A percentile compares a stretch with the other conserved stretches of the same genome.
These are phyloP conservation scores for Acacia acuminata DNA, from an alignment of 306 rosid genomes.

Conservation along the genomic window DNA sequence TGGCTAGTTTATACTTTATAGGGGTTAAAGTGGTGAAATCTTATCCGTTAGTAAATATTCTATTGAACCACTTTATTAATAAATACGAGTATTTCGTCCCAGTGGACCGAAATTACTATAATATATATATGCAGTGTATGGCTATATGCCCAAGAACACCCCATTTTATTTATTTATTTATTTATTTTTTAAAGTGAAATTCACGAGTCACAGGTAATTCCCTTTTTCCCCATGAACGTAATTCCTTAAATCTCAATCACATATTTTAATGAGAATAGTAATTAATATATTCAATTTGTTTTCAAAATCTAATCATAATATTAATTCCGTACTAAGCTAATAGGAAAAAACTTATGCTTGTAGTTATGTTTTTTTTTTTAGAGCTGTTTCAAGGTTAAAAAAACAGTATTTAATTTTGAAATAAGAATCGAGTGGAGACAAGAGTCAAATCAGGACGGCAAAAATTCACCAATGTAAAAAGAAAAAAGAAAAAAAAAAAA, in stretches of 20 bases:
- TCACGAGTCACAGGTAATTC: neutral
- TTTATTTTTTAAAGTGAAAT: neutral
- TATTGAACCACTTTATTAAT: neutral
- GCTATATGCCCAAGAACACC: no score
- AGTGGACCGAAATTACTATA: neutral
- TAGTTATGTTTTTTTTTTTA: neutral
- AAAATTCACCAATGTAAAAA: neutral
- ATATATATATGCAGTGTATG: neutral
- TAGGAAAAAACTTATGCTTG: no score
- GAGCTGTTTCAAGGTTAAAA: neutral
- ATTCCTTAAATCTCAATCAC: neutral
- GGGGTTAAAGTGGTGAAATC: neutral
- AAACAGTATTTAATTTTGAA: neutral
- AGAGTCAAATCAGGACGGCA: neutral
- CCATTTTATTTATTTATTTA: neutral
- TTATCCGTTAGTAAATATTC: neutral
- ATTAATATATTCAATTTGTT: neutral
- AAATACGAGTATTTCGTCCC: neutral
- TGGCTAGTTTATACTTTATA: neutral
- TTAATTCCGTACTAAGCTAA: no score
- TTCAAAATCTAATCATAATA: neutral
- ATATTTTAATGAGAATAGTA: neutral
- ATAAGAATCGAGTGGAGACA: neutral
- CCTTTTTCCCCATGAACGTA: neutral
- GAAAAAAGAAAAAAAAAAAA: neutral